These are phyloP conservation scores for Albatrellus ellisii DNA, from an alignment of 768 basidiomycete genomes.

Conservation along the genomic window DNA sequence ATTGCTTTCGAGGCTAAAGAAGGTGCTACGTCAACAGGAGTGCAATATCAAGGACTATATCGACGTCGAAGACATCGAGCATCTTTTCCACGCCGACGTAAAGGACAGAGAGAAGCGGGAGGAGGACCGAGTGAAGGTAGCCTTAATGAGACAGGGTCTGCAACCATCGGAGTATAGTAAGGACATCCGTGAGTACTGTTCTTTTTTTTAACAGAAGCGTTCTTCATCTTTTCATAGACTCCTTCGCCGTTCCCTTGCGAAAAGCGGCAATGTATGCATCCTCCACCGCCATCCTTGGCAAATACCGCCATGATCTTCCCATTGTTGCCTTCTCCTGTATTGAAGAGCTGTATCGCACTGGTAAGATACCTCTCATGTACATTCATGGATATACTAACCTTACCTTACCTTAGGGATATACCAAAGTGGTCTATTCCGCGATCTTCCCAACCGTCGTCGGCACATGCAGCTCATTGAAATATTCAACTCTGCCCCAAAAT, in stretches of 20 bases:
- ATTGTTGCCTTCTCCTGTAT: slow-evolving; percentile 27
- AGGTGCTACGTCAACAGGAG: slow-evolving; percentile 5
- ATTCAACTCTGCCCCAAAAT: slow-evolving; percentile 23
- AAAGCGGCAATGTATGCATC: slow-evolving; percentile 23
- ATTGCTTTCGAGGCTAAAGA: slow-evolving; percentile 9
- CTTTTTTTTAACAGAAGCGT: slow-evolving; percentile 1
- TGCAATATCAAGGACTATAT: slow-evolving; percentile 10
- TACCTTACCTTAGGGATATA: slow-evolving; percentile 24
- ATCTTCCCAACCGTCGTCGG: slow-evolving; percentile 27
- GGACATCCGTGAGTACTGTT: background rate
- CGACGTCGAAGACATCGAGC: slow-evolving; percentile 6
- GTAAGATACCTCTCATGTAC: slow-evolving; percentile 14
- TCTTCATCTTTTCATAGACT: slow-evolving; percentile 16
- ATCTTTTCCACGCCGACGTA: slow-evolving; percentile 5
- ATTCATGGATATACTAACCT: background rate
- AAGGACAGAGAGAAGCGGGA: slow-evolving; percentile 10
- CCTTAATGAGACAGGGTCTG: slow-evolving; percentile 4
- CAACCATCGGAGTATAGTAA: background rate
- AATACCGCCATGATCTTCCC: slow-evolving; percentile 26
- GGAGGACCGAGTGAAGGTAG: slow-evolving; percentile 5
- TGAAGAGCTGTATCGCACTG: slow-evolving; percentile 35
- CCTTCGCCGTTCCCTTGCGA: slow-evolving; percentile 24
- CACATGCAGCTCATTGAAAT: slow-evolving; percentile 25
- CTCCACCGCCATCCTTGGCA: slow-evolving; percentile 21
- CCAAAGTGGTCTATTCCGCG: slow-evolving; percentile 28